phyloP scores from a whole-genome alignment of 2,329 filamentous ascomycete genomes.

The Colletotrichum graminicola region DNA sequence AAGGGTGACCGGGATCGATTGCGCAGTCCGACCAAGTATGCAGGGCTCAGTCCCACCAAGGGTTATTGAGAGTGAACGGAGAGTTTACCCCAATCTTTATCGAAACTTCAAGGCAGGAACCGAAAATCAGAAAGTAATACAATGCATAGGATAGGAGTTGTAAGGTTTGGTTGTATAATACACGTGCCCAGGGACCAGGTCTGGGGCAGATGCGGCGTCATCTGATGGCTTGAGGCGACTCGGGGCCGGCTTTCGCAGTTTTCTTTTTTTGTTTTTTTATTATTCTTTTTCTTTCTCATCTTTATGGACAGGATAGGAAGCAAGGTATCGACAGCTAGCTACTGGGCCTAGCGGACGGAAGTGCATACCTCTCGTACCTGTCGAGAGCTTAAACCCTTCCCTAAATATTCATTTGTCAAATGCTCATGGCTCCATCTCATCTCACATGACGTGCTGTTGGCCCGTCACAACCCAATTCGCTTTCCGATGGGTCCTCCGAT shows the following conservation, averaged over 20 bases:
- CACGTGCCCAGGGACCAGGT: slow-evolving; percentile 9
- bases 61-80: slow-evolving; percentile 44
- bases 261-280: no score
- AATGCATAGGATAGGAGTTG: slow-evolving; percentile 39
- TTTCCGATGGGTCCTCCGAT: background rate
- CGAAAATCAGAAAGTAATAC: slow-evolving; percentile 2
- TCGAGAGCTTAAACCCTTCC: no score
- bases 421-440: background rate
- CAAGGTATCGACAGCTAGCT: background rate
- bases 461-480: background rate
- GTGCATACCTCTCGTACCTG: background rate
- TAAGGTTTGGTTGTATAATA: slow-evolving; percentile 28
- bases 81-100: background rate
- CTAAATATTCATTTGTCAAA: slow-evolving; percentile 13
- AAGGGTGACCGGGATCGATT: slow-evolving; percentile 64
- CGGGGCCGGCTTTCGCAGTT: slow-evolving; percentile 9
- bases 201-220: slow-evolving; percentile 34
- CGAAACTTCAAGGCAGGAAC: background rate
- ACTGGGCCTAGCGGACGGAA: background rate
- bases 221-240: slow-evolving; percentile 18
- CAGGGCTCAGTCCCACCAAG: slow-evolving; percentile 54
- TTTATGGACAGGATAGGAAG: slow-evolving; percentile 1
- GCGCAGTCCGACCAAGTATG: slow-evolving; percentile 61
- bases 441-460: background rate
- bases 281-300: no score